phyloP scores from a whole-genome alignment of 2,329 filamentous ascomycete species.

The Graphilbum fragrans region DNA sequence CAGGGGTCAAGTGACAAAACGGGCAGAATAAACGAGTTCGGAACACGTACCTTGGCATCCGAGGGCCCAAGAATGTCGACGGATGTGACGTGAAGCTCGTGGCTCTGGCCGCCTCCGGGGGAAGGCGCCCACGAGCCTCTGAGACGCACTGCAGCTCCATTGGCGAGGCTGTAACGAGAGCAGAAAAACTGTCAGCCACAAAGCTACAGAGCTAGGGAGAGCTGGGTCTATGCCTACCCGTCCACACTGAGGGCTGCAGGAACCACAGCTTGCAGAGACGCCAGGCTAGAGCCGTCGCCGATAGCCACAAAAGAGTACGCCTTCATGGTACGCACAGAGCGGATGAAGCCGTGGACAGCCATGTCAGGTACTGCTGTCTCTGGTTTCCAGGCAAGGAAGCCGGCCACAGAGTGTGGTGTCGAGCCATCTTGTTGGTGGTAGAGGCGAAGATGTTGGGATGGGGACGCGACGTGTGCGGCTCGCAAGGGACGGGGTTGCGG shows the following conservation, averaged over 20 bases:
- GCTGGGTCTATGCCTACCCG: conserved; percentile 53
- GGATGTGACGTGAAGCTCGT: conserved; percentile 66
- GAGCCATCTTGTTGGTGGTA: no score
- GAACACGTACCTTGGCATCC: conserved; percentile 58
- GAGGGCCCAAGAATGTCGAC: conserved; percentile 64
- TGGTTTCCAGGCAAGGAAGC: conserved; percentile 41
- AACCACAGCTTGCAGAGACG: conserved; percentile 70
- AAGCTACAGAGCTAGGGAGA: background rate
- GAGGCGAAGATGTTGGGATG: no score
- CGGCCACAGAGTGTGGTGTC: conserved; percentile 45
- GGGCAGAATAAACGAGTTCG: no score
- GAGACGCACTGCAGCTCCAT: conserved; percentile 68
- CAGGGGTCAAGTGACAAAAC: no score
- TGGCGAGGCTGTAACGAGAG: conserved; percentile 50
- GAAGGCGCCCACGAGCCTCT: conserved; percentile 66
- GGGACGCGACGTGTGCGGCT: no score
- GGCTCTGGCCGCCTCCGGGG: conserved; percentile 54
- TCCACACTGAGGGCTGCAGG: conserved; percentile 57
- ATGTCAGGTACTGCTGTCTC: conserved; percentile 32
- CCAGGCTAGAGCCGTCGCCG: conserved; percentile 73
- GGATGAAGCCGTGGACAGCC: conserved; percentile 65
- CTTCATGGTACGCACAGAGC: conserved; percentile 81
- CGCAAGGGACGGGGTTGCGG: no score
- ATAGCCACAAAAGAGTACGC: conserved; percentile 71
- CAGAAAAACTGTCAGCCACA: conserved; percentile 10